phyloP scores from a whole-genome alignment of 768 basidiomycete species.

The Mycena amicta region DNA sequence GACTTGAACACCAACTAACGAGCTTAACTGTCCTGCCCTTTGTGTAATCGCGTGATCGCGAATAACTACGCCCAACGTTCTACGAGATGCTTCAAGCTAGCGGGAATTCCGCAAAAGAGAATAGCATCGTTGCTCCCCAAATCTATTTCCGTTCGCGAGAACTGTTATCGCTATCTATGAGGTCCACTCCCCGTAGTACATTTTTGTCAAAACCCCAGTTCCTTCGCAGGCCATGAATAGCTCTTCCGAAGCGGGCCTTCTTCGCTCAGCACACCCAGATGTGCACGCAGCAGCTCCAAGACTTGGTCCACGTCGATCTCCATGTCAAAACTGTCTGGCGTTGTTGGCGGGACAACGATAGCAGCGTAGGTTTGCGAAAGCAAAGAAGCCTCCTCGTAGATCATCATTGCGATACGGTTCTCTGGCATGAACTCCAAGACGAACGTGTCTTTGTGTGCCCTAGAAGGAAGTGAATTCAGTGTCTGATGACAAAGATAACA shows the following conservation, averaged over 20 bases:
- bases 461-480: not conserved
- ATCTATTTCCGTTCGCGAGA: too few species aligned
- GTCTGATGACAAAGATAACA: not conserved
- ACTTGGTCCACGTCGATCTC: conserved; percentile 12
- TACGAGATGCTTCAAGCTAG: too few species aligned
- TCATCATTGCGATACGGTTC: conserved; percentile 16
- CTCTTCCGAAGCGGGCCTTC: conserved; percentile 11
- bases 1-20: too few species aligned
- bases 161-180: too few species aligned
- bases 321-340: conserved; percentile 4
- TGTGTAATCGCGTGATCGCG: too few species aligned
- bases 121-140: too few species aligned
- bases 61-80: too few species aligned
- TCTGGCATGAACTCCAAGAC: conserved; percentile 17
- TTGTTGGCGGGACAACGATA: conserved; percentile 10
- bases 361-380: conserved; percentile 19
- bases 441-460: conserved; percentile 12
- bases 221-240: conserved; percentile 6
- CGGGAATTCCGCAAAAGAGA: too few species aligned
- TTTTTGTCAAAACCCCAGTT: not conserved
- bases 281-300: conserved; percentile 1
- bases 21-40: too few species aligned
- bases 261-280: conserved; percentile 10
- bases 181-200: too few species aligned
- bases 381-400: conserved; percentile 16